Base-by-base conservation (phyloP, 768 basidiomycete species). In the Coprinopsis marcescibilis region DNA sequence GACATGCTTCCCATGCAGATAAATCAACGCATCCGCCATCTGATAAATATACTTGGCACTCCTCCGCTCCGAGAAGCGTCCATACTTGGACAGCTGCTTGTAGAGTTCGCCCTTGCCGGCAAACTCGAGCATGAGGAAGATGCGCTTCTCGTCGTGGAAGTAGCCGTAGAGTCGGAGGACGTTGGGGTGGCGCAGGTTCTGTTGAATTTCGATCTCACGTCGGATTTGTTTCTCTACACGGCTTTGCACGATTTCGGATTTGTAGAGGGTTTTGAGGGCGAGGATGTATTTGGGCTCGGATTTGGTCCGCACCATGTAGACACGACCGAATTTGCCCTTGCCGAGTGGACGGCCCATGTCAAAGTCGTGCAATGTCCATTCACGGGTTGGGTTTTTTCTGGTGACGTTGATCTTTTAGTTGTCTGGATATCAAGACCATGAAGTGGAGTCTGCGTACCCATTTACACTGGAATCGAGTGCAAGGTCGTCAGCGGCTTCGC, bases 271-370 rank as follows among this genome's bases (percentile, higher is more conserved):
- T 67, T 98, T 98, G 66, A 98, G 81, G 19, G 95, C 95, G 57
- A 98, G 81, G 61, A 97, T 95, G 71, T 89, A 98, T 50, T 84
- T 80, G 1, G 93, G 91, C 49, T 84, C 78, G 50, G 71, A 64
- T 64, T 94, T 95, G 15, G 95, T 97, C 42, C 94, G 81, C 36
- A 95, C 92, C 85, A 98, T 94, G 72, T 99, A 98, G 20, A 99
- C 96, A 2, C 92, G 87, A 1, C 96, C 96, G 56, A 98, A 99
- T 70, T 98, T 98, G 37, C 96, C 96, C 63, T 98, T 97, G n/a
- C 96, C 96, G 1, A 99, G 76, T 2, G 93, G 92, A 10, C 92
- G 81, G 14, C 96, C 95, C 58, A 98, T 95, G 52, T 96, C 91
- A 56, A 99, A 96, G 45, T 83, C 76, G 49, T 80, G 78, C 3